A percentile compares a stretch with the other conserved stretches of the same genome.
Evolutionary conservation across 75 land plant genomes (phyloP).

Genomic region (Pseudotsuga menziesii): DNA sequence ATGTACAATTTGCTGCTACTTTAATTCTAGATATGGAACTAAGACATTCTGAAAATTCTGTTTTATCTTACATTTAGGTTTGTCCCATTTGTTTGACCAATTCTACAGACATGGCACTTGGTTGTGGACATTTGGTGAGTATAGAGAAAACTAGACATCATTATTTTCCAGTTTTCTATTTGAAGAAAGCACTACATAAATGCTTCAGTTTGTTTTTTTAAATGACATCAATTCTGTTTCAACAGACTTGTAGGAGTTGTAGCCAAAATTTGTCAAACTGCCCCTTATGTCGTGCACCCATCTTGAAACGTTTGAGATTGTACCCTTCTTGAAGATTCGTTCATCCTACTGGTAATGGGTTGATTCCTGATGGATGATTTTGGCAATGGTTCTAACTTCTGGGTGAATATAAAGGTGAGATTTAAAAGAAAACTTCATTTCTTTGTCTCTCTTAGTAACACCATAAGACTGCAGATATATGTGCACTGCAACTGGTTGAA

Average conservation of each 20-base stretch:
- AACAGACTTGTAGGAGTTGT: constrained; percentile 73
- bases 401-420: no score
- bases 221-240: constrained; percentile 6
- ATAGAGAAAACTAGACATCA: constrained; percentile 9
- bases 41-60: constrained; percentile 13
- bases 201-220: not conserved
- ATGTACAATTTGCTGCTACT: not conserved
- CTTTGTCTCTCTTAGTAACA: no score
- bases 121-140: constrained; percentile 85
- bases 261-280: constrained; percentile 46
- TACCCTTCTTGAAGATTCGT: constrained; percentile 18
- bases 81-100: constrained; percentile 82
- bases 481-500: no score
- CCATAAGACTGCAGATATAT: no score
- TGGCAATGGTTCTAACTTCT: no score
- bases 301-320: constrained; percentile 64
- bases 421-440: no score
- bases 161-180: not conserved
- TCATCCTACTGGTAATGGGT: no score
- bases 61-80: constrained; percentile 25
- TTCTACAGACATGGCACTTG: constrained; percentile 84
- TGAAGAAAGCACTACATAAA: not conserved
- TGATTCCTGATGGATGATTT: no score
- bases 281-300: constrained; percentile 71
- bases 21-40: not conserved